Conservation (phyloP, 2,329 filamentous ascomycete genomes). For the Trichoderma harzianum region DNA sequence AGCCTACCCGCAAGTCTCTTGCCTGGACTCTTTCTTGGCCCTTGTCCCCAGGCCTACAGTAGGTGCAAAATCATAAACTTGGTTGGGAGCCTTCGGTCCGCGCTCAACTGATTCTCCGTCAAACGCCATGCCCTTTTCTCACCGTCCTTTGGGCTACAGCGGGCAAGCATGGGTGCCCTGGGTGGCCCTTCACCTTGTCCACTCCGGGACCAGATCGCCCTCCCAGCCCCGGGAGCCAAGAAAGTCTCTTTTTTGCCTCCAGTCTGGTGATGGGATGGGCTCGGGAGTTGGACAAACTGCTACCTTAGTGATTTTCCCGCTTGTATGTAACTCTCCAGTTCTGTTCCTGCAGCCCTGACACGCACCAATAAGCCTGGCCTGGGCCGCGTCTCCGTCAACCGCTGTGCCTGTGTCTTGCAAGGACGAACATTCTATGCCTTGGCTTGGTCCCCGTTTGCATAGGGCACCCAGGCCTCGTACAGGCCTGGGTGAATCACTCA, state of each 20-base stretch:
- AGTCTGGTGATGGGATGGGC: background rate
- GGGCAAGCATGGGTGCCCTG: background rate
- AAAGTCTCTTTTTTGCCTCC: background rate
- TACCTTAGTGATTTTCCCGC: background rate
- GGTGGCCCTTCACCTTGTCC: constrained; percentile 6
- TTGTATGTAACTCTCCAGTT: background rate
- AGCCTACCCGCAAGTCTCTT: background rate
- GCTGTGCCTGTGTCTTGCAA: background rate
- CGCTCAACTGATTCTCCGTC: background rate
- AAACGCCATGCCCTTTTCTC: constrained; percentile 1
- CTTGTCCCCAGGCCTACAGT: background rate
- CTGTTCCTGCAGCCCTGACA: constrained; percentile 17
- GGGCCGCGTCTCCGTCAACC: background rate
- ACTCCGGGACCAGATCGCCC: constrained; percentile 4
- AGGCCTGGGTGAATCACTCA: background rate
- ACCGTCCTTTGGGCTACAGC: constrained; percentile 6
- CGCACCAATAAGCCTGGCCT: constrained; percentile 12
- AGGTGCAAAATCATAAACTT: background rate
- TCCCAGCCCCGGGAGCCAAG: background rate
- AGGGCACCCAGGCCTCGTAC: background rate
- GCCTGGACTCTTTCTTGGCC: background rate
- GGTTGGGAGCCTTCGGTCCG: background rate
- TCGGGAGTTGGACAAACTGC: background rate
- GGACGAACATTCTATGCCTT: background rate
- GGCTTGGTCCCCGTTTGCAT: background rate